Evolutionary conservation across 108 stramenopile species (phyloP), one percentile per base, ranked within the genome.

Genomic region (Conticribra guillardii): DNA sequence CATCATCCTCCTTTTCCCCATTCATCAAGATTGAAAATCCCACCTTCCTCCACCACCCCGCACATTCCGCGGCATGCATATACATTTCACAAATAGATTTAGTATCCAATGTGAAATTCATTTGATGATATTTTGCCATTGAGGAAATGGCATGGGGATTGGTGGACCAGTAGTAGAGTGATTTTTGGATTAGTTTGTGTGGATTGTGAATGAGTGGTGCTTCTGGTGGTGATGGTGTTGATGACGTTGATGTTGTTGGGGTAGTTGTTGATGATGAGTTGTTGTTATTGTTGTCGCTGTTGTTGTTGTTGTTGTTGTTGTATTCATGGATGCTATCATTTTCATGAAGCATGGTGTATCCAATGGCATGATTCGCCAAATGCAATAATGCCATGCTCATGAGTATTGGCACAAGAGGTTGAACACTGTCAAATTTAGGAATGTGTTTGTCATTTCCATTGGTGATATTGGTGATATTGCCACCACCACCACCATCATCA

Each of bases 361-460:
- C 60, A 49, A 89, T 82, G 52, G 82, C 68, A 63, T 60, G 47
- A 48, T 85, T 87, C 22, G 87, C 91, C 32, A 92, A 64, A 57
- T 85, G 80, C 54, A 82, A 56, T 52, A 81, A 74, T 0, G 62
- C 67, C 50, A 88, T 85, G 55, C 87, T 88, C 23, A 83, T 24
- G 31, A 92, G 59, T 2, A 88, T 70, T 32, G 88, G 87, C 15
- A 92, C 46, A 19, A 92, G 44, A 4, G 72, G 50, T 33, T 71
- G 59, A 44, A 29, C 18, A 24, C n/a, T 51, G 8, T 49, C 53
- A 21, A 69, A n/a, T n/a, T n/a, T n/a, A n/a, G n/a, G n/a, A n/a
- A n/a, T n/a, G n/a, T n/a, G n/a, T n/a, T 45, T 52, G 51, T 19
- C 16, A 55, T 55, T 18, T 30, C 56, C 19, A 26, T 47, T 34